A percentile compares a stretch with the other conserved stretches of the same genome.
Evolutionary conservation across 1,284 basidiomycete genomes (phyloP).

Genomic region (Puccinia novopanici): DNA sequence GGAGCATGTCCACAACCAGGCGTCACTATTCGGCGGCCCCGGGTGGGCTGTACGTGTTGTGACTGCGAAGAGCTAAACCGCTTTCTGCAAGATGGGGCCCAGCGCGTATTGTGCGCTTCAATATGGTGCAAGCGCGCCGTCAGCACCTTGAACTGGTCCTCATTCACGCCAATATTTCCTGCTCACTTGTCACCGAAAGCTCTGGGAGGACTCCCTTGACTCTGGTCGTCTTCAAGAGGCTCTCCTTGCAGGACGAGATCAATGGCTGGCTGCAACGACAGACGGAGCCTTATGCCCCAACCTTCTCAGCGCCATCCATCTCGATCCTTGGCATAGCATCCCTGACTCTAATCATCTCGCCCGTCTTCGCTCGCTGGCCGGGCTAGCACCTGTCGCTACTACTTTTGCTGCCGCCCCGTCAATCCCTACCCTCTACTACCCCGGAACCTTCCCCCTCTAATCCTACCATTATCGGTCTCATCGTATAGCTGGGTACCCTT

Average conservation of each 20-base stretch:
- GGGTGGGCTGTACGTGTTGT: background rate
- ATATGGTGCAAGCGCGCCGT: background rate
- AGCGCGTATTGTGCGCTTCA: background rate
- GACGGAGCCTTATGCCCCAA: background rate
- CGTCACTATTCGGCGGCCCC: too few species aligned
- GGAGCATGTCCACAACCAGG: background rate
- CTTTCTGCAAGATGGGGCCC: background rate
- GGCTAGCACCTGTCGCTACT: background rate
- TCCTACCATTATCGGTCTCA: too few species aligned
- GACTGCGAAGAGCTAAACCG: background rate
- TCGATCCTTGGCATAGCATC: background rate
- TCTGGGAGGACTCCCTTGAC: background rate
- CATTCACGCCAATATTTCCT: background rate
- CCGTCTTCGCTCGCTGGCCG: background rate
- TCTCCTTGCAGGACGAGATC: background rate
- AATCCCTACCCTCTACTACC: too few species aligned
- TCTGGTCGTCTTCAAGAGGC: background rate
- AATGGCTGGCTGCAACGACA: background rate
- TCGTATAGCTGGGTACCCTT: too few species aligned
- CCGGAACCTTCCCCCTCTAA: too few species aligned
- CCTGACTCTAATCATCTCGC: background rate
- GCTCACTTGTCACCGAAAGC: background rate
- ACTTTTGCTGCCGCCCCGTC: too few species aligned
- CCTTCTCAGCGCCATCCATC: background rate
- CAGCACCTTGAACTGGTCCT: background rate